These are phyloP conservation scores for Aspergillus fijiensis DNA, from an alignment of 2,329 filamentous ascomycete species.

Conservation along the genomic window DNA sequence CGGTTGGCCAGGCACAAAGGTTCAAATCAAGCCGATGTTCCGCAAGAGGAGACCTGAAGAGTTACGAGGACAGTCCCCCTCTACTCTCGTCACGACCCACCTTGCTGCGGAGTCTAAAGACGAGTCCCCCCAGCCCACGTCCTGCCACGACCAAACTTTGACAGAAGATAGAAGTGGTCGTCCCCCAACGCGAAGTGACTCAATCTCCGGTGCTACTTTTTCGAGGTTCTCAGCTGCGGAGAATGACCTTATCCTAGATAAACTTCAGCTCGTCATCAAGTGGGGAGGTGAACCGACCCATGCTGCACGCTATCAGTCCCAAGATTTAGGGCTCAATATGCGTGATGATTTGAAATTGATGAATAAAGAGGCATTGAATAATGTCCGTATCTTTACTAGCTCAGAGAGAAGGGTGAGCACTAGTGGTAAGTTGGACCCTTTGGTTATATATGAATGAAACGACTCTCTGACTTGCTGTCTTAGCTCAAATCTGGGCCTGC, in stretches of 20 bases:
- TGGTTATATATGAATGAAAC: constrained; percentile 1
- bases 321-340: constrained; percentile 94
- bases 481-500: constrained; percentile 88
- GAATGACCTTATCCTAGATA: constrained; percentile 89
- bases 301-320: constrained; percentile 91
- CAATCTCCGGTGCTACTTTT: constrained; percentile 83
- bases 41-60: constrained; percentile 76
- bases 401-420: constrained; percentile 93
- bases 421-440: constrained; percentile 53
- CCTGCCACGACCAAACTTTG: constrained; percentile 17
- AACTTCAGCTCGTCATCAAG: constrained; percentile 95
- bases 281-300: constrained; percentile 99
- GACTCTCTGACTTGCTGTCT: constrained; percentile 13
- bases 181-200: constrained; percentile 70
- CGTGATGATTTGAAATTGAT: constrained; percentile 89
- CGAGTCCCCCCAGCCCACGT: constrained; percentile 23
- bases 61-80: constrained; percentile 31
- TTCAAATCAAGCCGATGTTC: constrained; percentile 99
- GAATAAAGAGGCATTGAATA: constrained; percentile 86
- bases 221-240: constrained; percentile 92
- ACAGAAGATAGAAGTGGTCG: constrained; percentile 42
- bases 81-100: constrained; percentile 17
- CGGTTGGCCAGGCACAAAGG: constrained; percentile 91
- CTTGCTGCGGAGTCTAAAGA: constrained; percentile 16
- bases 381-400: constrained; percentile 93